Percentiles rank a stretch among this genome's conserved stretches.
phyloP scores from a whole-genome alignment of 257 asterid species.

The Jacaranda mimosifolia region DNA sequence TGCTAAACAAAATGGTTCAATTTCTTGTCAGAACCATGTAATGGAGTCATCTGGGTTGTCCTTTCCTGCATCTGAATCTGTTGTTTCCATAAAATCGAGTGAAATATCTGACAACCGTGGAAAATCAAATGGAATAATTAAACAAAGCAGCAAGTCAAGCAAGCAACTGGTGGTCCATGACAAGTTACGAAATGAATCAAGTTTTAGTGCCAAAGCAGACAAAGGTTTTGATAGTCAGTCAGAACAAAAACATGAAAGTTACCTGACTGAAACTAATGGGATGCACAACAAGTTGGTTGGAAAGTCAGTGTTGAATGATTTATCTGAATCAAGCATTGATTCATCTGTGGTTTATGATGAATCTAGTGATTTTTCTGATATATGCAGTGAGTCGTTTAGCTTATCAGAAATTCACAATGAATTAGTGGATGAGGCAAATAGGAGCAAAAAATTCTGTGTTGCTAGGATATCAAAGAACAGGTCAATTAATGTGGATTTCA shows the following conservation, averaged over 20 bases:
- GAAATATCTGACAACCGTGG: constrained; percentile 48
- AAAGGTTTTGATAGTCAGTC: constrained; percentile 44
- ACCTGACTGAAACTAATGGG: constrained; percentile 54
- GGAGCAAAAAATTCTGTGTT: constrained; percentile 71
- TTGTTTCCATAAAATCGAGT: constrained; percentile 50
- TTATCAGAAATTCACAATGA: constrained; percentile 61
- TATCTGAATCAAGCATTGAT: constrained; percentile 46
- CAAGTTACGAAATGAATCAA: constrained; percentile 52
- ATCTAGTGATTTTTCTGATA: constrained; percentile 59
- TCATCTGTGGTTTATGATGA: constrained; percentile 48
- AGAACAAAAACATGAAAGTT: constrained; percentile 57
- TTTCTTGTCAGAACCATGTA: constrained; percentile 39
- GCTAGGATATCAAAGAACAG: constrained; percentile 79
- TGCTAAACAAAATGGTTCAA: constrained; percentile 59
- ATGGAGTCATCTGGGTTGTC: constrained; percentile 55
- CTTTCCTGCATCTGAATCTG: constrained; percentile 49
- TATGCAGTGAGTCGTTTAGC: constrained; percentile 56
- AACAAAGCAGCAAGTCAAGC: constrained; percentile 44
- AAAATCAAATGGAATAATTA: constrained; percentile 55
- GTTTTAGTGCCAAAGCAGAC: constrained; percentile 41
- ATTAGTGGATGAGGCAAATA: constrained; percentile 64
- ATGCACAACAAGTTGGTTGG: constrained; percentile 48
- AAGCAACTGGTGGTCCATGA: constrained; percentile 50
- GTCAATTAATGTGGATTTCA: constrained; percentile 91
- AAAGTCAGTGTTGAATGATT: constrained; percentile 52